These are phyloP conservation scores for Glarea lozoyensis DNA, from an alignment of 495 filamentous ascomycete species.

Conservation along the genomic window DNA sequence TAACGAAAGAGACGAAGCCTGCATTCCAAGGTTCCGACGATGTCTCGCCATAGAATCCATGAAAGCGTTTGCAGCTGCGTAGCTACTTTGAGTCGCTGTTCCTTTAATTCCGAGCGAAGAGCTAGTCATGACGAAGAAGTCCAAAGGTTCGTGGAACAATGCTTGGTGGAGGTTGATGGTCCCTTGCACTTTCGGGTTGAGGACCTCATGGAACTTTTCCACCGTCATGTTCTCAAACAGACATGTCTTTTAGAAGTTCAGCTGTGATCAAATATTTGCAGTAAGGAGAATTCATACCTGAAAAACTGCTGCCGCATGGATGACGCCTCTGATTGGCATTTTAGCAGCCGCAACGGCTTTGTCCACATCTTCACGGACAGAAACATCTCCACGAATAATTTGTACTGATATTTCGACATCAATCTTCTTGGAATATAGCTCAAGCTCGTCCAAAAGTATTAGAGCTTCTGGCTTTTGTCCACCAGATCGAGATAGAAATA, in stretches of 20 bases:
- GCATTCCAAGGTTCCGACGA: conserved; percentile 33
- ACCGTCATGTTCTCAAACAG: conserved; percentile 18
- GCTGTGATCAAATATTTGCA: too few relatives aligned
- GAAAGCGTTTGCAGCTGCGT: conserved; percentile 53
- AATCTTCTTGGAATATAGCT: too few relatives aligned
- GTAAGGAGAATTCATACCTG: too few relatives aligned
- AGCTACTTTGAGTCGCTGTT: conserved; percentile 48
- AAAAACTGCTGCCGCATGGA: conserved; percentile 44
- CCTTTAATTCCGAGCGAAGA: conserved; percentile 50
- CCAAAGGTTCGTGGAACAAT: conserved; percentile 32
- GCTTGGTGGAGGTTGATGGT: conserved; percentile 28
- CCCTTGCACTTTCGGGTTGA: conserved; percentile 30
- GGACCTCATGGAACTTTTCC: conserved; percentile 21
- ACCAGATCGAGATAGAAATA: conserved; percentile 47
- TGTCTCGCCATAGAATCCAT: conserved; percentile 42
- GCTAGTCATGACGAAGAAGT: conserved; percentile 57
- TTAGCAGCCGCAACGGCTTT: conserved; percentile 6
- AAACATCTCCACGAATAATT: conserved; percentile 13
- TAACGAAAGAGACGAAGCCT: conserved; percentile 21
- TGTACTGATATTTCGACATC: conserved; percentile 23
- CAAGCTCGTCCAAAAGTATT: conserved; percentile 30
- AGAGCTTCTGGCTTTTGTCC: conserved; percentile 1
- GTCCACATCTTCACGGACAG: conserved; percentile 35
- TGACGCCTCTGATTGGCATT: neutral
- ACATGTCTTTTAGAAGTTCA: too few relatives aligned